Base-by-base conservation (phyloP, 176 grass and related monocot genomes). In the Neostapfia colusana region DNA sequence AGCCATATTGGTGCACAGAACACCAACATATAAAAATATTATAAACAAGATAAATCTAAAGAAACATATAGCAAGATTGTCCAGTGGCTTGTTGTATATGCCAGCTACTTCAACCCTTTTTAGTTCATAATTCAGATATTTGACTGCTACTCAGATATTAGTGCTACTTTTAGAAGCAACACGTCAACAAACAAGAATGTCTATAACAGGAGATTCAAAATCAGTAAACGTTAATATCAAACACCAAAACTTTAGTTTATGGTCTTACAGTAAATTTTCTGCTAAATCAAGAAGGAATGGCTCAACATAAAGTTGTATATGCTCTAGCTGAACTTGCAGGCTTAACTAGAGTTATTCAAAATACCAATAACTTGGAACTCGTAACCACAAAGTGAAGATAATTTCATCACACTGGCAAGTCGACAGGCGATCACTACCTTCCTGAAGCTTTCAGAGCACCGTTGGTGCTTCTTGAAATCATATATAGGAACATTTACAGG, bases 401-500 rank as follows among this genome's bases (percentile, higher is more conserved):
- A 26, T 4, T 31, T 62, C 43, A 62, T 71, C 67, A 61, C 35
- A 42, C 41, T 31, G 44, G 37, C 14, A 59, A 69, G 39, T 80
- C 46, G 39, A 76, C 51, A 71, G 81, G 26, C 58, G 17, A 66
- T 35, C 23, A 49, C 25, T 89, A 98, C 91, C 95, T 94, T 94
- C 59, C 95, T 80, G 70, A 98, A 92, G 53, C 20, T 92, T 79
- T 94, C 89, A 43, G 89, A 92, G 59, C 76, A 92, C 67, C 89
- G 83, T 31, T 80, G 76, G 74, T 94, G 95, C 27, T 88, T 94
- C 86, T 94, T 98, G 67, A 98, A 98, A 82, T 98, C 91, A 82
- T 98, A 94, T 48, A 98, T 95, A 8, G 95, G 95, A 72, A 98
- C 87, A 88, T 95, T 98, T 63, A 98, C 91, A 74, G 91, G 87